Conservation (phyloP, 208 protist species). For the Zelonia costaricensis region DNA sequence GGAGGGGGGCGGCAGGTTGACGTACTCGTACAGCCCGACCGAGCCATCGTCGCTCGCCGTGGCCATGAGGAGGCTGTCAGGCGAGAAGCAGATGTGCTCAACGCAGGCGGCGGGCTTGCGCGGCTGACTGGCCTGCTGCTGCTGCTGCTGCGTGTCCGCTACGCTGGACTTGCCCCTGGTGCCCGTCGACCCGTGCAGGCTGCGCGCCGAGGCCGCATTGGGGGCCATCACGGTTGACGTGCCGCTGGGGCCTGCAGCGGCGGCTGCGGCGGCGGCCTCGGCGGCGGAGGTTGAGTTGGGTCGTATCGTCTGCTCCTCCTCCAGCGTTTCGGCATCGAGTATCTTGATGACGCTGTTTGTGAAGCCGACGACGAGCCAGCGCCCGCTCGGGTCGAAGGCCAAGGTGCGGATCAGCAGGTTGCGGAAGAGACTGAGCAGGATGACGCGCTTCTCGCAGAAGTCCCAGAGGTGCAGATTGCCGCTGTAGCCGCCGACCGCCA, state of each 20-base stretch:
- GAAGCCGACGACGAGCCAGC: constrained; percentile 89
- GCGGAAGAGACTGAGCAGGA: constrained; percentile 83
- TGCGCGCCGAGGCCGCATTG: too few relatives aligned
- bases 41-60: constrained; percentile 72
- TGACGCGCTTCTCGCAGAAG: constrained; percentile 67
- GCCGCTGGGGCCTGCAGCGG: background rate
- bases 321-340: constrained; percentile 79
- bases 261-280: background rate
- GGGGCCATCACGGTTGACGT: background rate
- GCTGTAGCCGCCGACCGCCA: constrained; percentile 88
- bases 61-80: constrained; percentile 80
- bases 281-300: constrained; percentile 7
- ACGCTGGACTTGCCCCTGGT: background rate
- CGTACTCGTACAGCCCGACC: constrained; percentile 91
- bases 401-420: constrained; percentile 81
- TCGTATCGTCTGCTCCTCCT: constrained; percentile 81
- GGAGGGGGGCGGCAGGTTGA: background rate
- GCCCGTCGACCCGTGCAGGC: too few relatives aligned
- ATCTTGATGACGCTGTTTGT: constrained; percentile 94
- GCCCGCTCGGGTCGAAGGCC: constrained; percentile 84
- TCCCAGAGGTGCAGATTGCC: constrained; percentile 94
- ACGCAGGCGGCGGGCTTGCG: constrained; percentile 72
- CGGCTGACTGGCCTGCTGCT: constrained; percentile 14
- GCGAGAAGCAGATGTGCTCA: constrained; percentile 80
- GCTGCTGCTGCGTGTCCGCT: constrained; percentile 2